Conservation (phyloP, 2,329 filamentous ascomycete genomes). For the Colletotrichum sidae region DNA sequence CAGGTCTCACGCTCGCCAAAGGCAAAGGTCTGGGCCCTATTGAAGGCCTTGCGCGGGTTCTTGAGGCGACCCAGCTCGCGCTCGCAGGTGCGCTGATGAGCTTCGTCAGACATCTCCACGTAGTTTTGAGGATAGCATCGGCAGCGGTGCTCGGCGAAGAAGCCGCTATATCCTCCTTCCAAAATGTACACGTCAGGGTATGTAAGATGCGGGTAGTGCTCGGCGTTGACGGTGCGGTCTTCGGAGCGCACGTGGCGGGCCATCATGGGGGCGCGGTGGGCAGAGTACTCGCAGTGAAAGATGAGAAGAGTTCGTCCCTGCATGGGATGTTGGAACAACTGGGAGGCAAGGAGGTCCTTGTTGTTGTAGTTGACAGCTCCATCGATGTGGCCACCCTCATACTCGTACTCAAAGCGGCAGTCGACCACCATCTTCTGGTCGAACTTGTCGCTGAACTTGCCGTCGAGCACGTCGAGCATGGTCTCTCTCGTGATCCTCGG, state of each 20-base stretch:
- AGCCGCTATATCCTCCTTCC: constrained; percentile 94
- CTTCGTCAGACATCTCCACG: constrained; percentile 93
- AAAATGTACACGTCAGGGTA: constrained; percentile 98
- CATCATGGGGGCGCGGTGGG: constrained; percentile 95
- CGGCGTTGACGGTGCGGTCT: constrained; percentile 87
- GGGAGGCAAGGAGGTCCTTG: constrained; percentile 84
- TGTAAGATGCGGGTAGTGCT: constrained; percentile 87
- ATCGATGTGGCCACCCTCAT: constrained; percentile 94
- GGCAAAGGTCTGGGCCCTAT: constrained; percentile 92
- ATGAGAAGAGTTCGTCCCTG: constrained; percentile 83
- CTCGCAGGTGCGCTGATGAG: constrained; percentile 93
- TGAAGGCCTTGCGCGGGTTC: constrained; percentile 83
- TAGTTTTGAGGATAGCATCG: constrained; percentile 96
- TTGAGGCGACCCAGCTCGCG: constrained; percentile 94
- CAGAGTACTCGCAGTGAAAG: constrained; percentile 98
- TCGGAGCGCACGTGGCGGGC: constrained; percentile 91
- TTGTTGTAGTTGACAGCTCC: constrained; percentile 97
- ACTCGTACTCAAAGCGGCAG: constrained; percentile 99
- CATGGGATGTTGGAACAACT: constrained; percentile 79
- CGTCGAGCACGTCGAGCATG: constrained; percentile 87
- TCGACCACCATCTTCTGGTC: constrained; percentile 90
- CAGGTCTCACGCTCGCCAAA: constrained; percentile 80
- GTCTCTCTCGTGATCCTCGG: constrained; percentile 88
- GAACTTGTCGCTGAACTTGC: constrained; percentile 80
- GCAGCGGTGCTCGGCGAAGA: constrained; percentile 82